Base-by-base conservation (phyloP, 768 basidiomycete species). In the Auricularia heimuer region DNA sequence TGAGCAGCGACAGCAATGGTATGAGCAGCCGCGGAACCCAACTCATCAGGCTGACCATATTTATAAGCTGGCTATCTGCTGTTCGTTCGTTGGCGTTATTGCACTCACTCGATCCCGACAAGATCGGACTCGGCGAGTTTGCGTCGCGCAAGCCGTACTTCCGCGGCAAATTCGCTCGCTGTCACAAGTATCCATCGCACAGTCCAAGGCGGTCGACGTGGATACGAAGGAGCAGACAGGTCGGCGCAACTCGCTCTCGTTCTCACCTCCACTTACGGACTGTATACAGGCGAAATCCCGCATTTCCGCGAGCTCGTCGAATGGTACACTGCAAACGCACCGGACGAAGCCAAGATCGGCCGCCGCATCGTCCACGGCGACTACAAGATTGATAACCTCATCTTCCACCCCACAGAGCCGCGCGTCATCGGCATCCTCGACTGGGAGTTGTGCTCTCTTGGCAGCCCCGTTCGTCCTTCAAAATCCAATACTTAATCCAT, bases 371-470 rank as follows among this genome's bases (percentile, higher is more conserved):
- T 98, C 4, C 96, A 98, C 73, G 96, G 96, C 34, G 96, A 99
- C 75, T 98, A 92, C 74, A 99, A 99, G 74, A 79, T 96, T n/a
- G 96, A 99, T 75, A 99, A 99, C 74, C 74, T 99, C 68, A 83
- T 98, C 68, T 98, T 97, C 76, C 95, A 98, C 70, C 88, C 90
- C 0, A 92, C 87, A 0, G 88, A 98, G 75, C 92, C 94, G 67
- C 80, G 83, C 51, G 94, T 98, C 3, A 94, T 98, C 67, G 97
- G 93, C 4, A 93, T 99, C 45, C 75, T 99, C 62, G 96, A 99
- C 71, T 99, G 96, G 96, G 96, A 99, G 73, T 78, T 99, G 34
- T 97, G 93, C 71, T 98, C 96, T 0, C 82, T 99, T 10, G 95
- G 94, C 4, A 93, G 90, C 71, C 91, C 93, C 39, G 90, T 94